These are phyloP conservation scores for Macrophomina tecta DNA, from an alignment of 2,329 filamentous ascomycete species.

Conservation along the genomic window DNA sequence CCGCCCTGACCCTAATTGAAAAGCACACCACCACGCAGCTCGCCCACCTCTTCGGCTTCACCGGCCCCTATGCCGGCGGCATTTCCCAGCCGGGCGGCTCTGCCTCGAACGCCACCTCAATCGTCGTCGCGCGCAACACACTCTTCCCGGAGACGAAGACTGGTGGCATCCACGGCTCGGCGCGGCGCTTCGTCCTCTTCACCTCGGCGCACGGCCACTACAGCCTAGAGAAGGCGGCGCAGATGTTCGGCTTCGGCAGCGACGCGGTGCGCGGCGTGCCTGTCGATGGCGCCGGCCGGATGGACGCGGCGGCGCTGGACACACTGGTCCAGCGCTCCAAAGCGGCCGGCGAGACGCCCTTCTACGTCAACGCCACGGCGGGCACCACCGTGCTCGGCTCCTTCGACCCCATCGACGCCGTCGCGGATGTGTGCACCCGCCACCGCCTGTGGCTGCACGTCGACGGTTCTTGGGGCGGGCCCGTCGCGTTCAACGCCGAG, in stretches of 20 bases:
- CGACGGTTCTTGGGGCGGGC: conserved; percentile 89
- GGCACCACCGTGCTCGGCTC: conserved; percentile 92
- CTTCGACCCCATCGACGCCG: conserved; percentile 78
- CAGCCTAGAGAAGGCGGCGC: conserved; percentile 91
- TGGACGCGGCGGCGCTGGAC: conserved; percentile 71
- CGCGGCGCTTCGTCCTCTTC: conserved; percentile 76
- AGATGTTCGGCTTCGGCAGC: conserved; percentile 83
- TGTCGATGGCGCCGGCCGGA: conserved; percentile 74
- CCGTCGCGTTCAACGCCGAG: conserved; percentile 72
- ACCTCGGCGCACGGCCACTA: conserved; percentile 93
- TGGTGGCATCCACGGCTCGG: conserved; percentile 65
- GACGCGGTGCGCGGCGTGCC: conserved; percentile 74
- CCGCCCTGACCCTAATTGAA: conserved; percentile 84
- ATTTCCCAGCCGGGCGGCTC: conserved; percentile 81
- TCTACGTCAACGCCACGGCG: conserved; percentile 95
- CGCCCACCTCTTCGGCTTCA: conserved; percentile 78
- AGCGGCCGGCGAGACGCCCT: conserved; percentile 74
- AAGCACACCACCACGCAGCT: conserved; percentile 78
- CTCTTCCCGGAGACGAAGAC: conserved; percentile 80
- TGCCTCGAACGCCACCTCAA: conserved; percentile 82
- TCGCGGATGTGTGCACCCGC: conserved; percentile 72
- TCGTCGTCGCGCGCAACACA: conserved; percentile 86
- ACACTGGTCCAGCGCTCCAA: conserved; percentile 67
- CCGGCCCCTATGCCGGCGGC: conserved; percentile 70
- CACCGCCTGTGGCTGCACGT: conserved; percentile 89